Evolutionary conservation across 805 yeast genomes (phyloP).

Genomic region (Hanseniaspora vineae): DNA sequence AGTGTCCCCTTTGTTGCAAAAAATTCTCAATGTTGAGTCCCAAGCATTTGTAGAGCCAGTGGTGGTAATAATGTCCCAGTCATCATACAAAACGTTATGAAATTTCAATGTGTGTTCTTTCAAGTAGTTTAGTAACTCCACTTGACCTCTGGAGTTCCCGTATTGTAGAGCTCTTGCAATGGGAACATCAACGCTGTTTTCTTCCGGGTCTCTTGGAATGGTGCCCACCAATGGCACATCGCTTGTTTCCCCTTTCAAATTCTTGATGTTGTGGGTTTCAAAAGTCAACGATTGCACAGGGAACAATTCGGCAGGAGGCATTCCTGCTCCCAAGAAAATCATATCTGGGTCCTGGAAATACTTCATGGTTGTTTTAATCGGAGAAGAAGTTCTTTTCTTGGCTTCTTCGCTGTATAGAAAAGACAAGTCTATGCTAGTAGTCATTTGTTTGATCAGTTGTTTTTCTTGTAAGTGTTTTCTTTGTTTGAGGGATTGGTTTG

Average conservation of each 20-base stretch:
- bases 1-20: conserved; percentile 58
- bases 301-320: conserved; percentile 65
- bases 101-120: conserved; percentile 36
- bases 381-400: conserved; percentile 31
- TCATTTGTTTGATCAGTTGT: neutral
- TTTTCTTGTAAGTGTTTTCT: too few relatives aligned
- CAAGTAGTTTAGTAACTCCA: conserved; percentile 41
- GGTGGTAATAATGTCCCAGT: conserved; percentile 57
- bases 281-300: conserved; percentile 57
- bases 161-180: conserved; percentile 64
- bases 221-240: conserved; percentile 1
- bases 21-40: conserved; percentile 63
- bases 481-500: too few relatives aligned
- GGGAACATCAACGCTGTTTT: conserved; percentile 32
- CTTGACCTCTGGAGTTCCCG: conserved; percentile 58
- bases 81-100: conserved; percentile 29
- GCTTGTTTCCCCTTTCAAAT: conserved; percentile 11
- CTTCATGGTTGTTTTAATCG: conserved; percentile 57
- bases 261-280: conserved; percentile 21
- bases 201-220: conserved; percentile 15
- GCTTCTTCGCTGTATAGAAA: conserved; percentile 38
- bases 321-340: conserved; percentile 72
- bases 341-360: conserved; percentile 49
- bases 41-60: conserved; percentile 76
- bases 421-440: conserved; percentile 35